Conservation (phyloP, 2,329 filamentous ascomycete species). For the Botrytis fragariae region DNA sequence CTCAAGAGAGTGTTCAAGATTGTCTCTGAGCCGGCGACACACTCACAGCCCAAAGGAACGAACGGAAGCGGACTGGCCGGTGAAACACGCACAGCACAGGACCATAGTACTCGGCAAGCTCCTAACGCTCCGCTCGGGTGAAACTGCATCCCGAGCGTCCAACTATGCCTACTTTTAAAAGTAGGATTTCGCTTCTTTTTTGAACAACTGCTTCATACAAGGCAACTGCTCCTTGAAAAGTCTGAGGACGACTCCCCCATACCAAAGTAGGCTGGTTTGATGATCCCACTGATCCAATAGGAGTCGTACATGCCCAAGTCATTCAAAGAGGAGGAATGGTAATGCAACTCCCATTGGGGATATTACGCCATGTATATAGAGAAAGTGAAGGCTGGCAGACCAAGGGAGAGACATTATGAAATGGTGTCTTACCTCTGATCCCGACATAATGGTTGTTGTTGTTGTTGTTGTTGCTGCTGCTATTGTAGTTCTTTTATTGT, state of each 20-base stretch:
- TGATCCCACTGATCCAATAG: not conserved
- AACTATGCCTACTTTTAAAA: not conserved
- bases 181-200: not conserved
- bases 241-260: not conserved
- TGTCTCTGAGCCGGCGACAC: not conserved
- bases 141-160: not conserved
- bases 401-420: not conserved
- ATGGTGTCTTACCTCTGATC: conserved; percentile 10
- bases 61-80: not conserved
- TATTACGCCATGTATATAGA: not conserved
- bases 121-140: not conserved
- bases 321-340: not conserved
- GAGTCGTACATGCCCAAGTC: not conserved
- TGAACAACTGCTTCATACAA: not conserved
- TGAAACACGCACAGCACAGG: not conserved
- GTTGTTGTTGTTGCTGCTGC: not conserved
- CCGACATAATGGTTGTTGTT: not conserved
- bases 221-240: not conserved
- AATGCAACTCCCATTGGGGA: not conserved
- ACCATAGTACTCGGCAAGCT: conserved; percentile 10
- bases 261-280: conserved; percentile 8
- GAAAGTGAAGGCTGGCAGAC: not conserved
- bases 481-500: not conserved
- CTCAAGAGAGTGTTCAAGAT: not conserved
- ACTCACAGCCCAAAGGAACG: not conserved